phyloP scores from a whole-genome alignment of 2,329 filamentous ascomycete species.

The Fusarium cyanostomum region DNA sequence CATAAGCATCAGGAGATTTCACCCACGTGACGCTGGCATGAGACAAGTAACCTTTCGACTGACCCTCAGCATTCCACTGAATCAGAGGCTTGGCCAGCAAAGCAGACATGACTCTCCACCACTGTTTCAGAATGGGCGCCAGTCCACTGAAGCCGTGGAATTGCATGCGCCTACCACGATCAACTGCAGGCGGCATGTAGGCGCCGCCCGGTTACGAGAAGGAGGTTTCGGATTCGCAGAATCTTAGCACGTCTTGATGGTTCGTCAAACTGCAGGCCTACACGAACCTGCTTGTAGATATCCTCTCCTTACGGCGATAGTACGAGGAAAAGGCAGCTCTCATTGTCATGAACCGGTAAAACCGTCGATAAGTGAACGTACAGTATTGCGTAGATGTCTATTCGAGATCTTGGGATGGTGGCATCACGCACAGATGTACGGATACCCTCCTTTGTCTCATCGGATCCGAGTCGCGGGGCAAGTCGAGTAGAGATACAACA shows the following conservation, averaged over 20 bases:
- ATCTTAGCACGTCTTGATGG: background rate
- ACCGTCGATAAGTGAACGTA: background rate
- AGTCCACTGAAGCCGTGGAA: constrained; percentile 4
- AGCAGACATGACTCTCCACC: background rate
- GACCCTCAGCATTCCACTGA: background rate
- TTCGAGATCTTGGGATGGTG: background rate
- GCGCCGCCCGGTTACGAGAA: background rate
- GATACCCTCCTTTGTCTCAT: constrained; percentile 5
- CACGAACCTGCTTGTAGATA: background rate
- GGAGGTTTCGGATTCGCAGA: background rate
- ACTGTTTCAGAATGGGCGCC: background rate
- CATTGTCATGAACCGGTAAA: background rate
- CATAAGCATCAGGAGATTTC: constrained; percentile 34
- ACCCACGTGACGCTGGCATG: constrained; percentile 15
- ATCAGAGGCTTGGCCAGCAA: constrained; percentile 1
- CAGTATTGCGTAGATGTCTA: background rate
- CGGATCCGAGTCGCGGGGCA: constrained; percentile 8
- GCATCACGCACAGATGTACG: constrained; percentile 9
- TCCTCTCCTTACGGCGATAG: constrained; percentile 5
- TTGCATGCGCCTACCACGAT: constrained; percentile 5
- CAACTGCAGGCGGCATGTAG: background rate
- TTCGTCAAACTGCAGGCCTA: constrained; percentile 3
- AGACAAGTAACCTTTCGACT: constrained; percentile 6
- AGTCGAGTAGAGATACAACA: background rate
- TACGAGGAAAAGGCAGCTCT: constrained; percentile 2